phyloP scores from a whole-genome alignment of 139 green algal genomes.

The Pseudopediastrum boryanum region DNA sequence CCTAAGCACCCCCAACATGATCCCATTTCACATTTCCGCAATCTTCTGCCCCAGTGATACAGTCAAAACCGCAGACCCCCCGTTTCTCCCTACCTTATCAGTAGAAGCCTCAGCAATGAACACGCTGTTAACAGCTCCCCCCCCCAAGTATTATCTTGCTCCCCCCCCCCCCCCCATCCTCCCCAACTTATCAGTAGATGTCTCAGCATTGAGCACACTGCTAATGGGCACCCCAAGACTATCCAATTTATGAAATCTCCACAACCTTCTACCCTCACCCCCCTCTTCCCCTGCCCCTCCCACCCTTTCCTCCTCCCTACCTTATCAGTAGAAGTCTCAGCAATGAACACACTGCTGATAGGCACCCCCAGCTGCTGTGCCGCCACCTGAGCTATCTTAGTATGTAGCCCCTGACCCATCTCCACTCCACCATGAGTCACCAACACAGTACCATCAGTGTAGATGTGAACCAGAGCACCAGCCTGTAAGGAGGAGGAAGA shows the following conservation, averaged over 20 bases:
- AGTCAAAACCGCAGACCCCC: neutral
- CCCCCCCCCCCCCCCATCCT: too few species aligned
- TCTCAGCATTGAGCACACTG: slow-evolving; percentile 92
- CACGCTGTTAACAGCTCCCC: too few species aligned
- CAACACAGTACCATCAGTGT: slow-evolving; percentile 92
- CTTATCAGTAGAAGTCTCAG: slow-evolving; percentile 96
- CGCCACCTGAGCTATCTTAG: slow-evolving; percentile 94
- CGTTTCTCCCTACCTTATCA: neutral
- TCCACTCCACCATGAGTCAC: slow-evolving; percentile 97
- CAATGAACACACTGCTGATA: slow-evolving; percentile 85
- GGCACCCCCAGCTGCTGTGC: slow-evolving; percentile 81
- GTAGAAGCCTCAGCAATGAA: neutral
- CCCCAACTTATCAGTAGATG: slow-evolving; percentile 94
- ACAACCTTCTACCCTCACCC: too few species aligned
- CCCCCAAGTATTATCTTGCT: too few species aligned
- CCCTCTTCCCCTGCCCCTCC: too few species aligned
- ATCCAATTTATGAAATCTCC: too few species aligned
- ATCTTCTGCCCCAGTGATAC: too few species aligned
- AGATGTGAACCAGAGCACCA: slow-evolving; percentile 94
- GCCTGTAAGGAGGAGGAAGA: slow-evolving; percentile 50
- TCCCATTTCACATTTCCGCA: too few species aligned
- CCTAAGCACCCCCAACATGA: too few species aligned
- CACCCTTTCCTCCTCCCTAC: slow-evolving; percentile 22
- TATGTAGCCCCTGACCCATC: slow-evolving; percentile 99
- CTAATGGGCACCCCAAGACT: slow-evolving; percentile 80